These are phyloP conservation scores for Fusarium ambrosium DNA, from an alignment of 2,329 filamentous ascomycete species.

Conservation along the genomic window DNA sequence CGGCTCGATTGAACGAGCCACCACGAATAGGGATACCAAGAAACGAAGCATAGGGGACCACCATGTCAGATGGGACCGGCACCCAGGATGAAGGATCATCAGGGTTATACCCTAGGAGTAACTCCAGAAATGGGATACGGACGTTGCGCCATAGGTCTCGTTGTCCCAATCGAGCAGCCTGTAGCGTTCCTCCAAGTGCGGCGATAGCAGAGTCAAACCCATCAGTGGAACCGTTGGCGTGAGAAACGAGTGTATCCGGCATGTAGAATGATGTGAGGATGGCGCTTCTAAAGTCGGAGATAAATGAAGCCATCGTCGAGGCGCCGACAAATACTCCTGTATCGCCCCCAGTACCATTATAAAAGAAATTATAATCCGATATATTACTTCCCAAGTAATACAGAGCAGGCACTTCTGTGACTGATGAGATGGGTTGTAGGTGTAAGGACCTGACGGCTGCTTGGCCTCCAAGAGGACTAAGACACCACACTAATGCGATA, in stretches of 20 bases:
- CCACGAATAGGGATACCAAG: not conserved
- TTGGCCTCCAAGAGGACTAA: slow-evolving; percentile 12
- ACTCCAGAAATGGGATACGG: not conserved
- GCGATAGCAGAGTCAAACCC: rapidly evolving
- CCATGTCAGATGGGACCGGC: not conserved
- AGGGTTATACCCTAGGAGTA: not conserved
- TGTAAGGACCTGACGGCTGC: not conserved
- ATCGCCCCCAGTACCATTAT: rapidly evolving
- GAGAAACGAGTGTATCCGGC: not conserved
- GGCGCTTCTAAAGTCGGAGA: not conserved
- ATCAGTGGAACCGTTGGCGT: not conserved
- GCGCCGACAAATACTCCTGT: rapidly evolving
- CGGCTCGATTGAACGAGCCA: not conserved
- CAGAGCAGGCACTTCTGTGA: not conserved
- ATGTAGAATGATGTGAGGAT: not conserved
- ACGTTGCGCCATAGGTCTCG: not conserved
- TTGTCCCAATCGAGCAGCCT: not conserved
- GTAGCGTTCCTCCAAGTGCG: not conserved
- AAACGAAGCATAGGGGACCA: not conserved
- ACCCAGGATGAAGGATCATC: not conserved
- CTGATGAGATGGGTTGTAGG: not conserved
- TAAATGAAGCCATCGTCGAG: rapidly evolving
- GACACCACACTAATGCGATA: not conserved
- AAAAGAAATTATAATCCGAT: not conserved
- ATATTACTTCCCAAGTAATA: not conserved